A percentile compares a stretch with the other conserved stretches of the same genome.
phyloP scores from a whole-genome alignment of 495 filamentous ascomycete genomes.

The Penicillium bovifimosum region DNA sequence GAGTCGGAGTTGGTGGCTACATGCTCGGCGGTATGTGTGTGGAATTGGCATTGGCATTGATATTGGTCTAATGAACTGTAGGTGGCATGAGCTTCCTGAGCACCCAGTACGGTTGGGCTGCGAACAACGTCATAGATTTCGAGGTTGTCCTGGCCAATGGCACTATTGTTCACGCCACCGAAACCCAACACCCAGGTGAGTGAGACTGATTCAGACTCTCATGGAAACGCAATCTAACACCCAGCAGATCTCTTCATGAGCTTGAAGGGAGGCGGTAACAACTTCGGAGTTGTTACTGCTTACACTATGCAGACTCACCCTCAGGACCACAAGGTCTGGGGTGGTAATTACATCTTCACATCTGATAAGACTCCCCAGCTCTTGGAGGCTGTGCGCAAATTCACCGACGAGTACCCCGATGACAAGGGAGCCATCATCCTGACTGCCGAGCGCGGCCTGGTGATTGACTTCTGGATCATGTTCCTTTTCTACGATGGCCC shows the following conservation, averaged over 20 bases:
- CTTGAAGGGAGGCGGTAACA: constrained; percentile 53
- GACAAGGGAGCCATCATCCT: constrained; percentile 50
- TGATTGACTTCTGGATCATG: constrained; percentile 52
- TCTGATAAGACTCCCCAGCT: constrained; percentile 37
- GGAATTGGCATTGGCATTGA: neutral
- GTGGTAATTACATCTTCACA: constrained; percentile 48
- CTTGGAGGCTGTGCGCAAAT: constrained; percentile 46
- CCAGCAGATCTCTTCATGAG: constrained; percentile 49
- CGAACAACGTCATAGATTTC: constrained; percentile 48
- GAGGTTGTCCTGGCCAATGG: constrained; percentile 54
- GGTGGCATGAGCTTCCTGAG: constrained; percentile 49
- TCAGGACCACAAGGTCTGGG: constrained; percentile 39
- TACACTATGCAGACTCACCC: constrained; percentile 47
- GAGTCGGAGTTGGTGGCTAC: constrained; percentile 38
- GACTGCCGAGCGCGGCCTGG: constrained; percentile 45
- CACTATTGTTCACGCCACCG: constrained; percentile 45
- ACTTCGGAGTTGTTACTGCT: constrained; percentile 58
- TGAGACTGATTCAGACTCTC: constrained; percentile 6
- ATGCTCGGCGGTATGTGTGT: constrained; percentile 37
- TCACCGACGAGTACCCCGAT: constrained; percentile 46
- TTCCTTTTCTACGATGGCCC: constrained; percentile 62
- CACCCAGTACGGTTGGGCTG: constrained; percentile 53
- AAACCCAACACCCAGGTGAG: constrained; percentile 33
- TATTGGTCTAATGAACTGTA: constrained; percentile 3
- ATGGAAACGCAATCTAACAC: neutral